Conservation (phyloP, 108 stramenopile species). For the Conticribra weissflogii region DNA sequence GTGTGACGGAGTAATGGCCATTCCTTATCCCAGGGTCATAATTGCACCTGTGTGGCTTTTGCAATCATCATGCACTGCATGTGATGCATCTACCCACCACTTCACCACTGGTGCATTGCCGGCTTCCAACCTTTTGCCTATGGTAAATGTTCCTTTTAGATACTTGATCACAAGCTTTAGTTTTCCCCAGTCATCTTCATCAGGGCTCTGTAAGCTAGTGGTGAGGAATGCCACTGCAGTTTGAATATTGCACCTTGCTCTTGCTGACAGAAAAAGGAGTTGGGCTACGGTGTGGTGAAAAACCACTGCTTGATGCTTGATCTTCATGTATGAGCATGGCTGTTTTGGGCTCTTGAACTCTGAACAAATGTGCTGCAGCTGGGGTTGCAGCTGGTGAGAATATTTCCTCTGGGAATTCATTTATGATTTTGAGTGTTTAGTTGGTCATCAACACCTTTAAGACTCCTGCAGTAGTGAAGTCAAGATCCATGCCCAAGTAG, state of each 20-base stretch:
- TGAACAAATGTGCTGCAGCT: background rate
- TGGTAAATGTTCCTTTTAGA: background rate
- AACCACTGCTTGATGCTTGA: background rate
- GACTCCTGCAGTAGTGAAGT: background rate
- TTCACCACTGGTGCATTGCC: background rate
- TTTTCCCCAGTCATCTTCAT: constrained; percentile 3
- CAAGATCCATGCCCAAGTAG: constrained; percentile 15
- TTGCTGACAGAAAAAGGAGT: background rate
- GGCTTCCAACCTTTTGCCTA: background rate
- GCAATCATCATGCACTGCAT: no score
- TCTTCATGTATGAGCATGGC: constrained; percentile 4
- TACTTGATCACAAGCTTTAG: constrained; percentile 4
- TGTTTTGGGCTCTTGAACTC: background rate
- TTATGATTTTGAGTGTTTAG: no score
- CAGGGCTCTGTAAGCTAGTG: no score
- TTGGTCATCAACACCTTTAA: background rate
- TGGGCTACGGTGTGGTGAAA: background rate
- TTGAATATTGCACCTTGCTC: constrained; percentile 2
- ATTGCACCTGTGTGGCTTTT: no score
- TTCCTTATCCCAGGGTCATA: no score
- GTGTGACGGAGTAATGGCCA: no score
- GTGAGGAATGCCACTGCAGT: no score
- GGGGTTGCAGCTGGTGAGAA: background rate
- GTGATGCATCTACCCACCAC: no score
- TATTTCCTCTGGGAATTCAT: constrained; percentile 1